A percentile compares a stretch with the other conserved stretches of the same genome.
Evolutionary conservation across 495 filamentous ascomycete genomes (phyloP).

Genomic region (Penicillium desertorum): DNA sequence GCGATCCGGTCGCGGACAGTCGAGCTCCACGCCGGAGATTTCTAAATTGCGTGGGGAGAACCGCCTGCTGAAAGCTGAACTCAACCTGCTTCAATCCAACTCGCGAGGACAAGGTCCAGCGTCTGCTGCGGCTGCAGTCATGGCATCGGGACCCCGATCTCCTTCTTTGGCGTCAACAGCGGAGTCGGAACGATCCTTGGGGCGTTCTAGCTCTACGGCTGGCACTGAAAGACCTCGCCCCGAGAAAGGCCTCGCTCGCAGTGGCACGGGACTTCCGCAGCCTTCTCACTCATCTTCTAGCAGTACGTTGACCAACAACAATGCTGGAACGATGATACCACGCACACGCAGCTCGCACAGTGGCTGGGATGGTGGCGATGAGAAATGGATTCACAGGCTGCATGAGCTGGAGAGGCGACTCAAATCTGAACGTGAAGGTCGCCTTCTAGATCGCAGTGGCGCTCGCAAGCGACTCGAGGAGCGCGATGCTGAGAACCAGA

Average conservation of each 20-base stretch:
- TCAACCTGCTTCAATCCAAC: conserved; percentile 66
- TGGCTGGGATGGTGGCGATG: conserved; percentile 43
- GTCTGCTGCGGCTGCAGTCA: conserved; percentile 26
- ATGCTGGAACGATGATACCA: conserved; percentile 34
- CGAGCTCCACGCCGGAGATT: conserved; percentile 57
- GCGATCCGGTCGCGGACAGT: conserved; percentile 44
- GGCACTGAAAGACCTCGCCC: conserved; percentile 29
- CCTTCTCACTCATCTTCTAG: conserved; percentile 35
- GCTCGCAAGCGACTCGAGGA: conserved; percentile 84
- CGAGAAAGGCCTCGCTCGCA: conserved; percentile 32
- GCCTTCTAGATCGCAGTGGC: conserved; percentile 76
- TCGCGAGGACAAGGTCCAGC: conserved; percentile 36
- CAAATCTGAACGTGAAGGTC: conserved; percentile 86
- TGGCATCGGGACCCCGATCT: conserved; percentile 30
- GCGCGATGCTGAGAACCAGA: conserved; percentile 72
- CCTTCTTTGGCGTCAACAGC: conserved; percentile 25
- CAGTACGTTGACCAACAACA: conserved; percentile 37
- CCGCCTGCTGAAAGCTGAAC: conserved; percentile 77
- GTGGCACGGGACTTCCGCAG: conserved; percentile 39
- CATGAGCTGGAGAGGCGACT: conserved; percentile 84
- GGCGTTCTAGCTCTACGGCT: conserved; percentile 49
- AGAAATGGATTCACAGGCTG: conserved; percentile 82
- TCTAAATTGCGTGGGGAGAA: conserved; percentile 75
- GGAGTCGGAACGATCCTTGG: conserved; percentile 42
- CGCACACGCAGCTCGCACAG: conserved; percentile 32